Conservation (phyloP, 345 rosid species). For the Aquilaria sinensis region DNA sequence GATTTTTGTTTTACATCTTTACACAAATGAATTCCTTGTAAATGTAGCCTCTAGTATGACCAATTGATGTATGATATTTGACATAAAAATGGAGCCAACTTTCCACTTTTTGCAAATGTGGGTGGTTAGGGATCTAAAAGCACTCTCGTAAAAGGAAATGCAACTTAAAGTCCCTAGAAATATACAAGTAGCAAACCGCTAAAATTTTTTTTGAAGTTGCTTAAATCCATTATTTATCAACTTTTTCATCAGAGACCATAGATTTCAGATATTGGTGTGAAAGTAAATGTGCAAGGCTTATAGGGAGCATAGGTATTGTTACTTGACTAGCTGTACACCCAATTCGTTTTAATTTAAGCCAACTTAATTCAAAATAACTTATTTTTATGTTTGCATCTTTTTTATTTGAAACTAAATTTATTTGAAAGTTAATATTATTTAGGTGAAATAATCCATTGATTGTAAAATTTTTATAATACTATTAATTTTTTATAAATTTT, state of each 20-base stretch:
- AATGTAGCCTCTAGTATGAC: no score
- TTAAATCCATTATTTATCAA: conserved; percentile 1
- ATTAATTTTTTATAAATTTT: no score
- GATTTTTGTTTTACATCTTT: no score
- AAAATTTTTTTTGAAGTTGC: neutral
- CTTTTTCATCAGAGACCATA: conserved; percentile 65
- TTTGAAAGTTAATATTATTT: no score
- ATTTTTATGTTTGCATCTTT: no score
- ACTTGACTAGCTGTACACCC: neutral
- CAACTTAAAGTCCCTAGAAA: conserved; percentile 58
- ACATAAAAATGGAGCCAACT: conserved; percentile 43
- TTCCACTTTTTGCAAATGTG: conserved; percentile 53
- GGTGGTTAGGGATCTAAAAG: conserved; percentile 72
- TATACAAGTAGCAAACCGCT: conserved; percentile 39
- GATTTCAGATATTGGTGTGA: conserved; percentile 95
- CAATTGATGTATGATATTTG: no score
- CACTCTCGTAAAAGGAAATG: conserved; percentile 45
- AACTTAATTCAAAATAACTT: no score
- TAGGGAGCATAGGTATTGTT: conserved; percentile 72
- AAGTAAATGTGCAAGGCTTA: conserved; percentile 75
- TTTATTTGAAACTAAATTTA: no score
- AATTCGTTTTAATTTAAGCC: no score
- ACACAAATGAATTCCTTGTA: no score
- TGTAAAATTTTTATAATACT: no score
- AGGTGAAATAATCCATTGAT: no score